Base-by-base conservation (phyloP, 2,329 filamentous ascomycete species). In the Cytospora piceae region DNA sequence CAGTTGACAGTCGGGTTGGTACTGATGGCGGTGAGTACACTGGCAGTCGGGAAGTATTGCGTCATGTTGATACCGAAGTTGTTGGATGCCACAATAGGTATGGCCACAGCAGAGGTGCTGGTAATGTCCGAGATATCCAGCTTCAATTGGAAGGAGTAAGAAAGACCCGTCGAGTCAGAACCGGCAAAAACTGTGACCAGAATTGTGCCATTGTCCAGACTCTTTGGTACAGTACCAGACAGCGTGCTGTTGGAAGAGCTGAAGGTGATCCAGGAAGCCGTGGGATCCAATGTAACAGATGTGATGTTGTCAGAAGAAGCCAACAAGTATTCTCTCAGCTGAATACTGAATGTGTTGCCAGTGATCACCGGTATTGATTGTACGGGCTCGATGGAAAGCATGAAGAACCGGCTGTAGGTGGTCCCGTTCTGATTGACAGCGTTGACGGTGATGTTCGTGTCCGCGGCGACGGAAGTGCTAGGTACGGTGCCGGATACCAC, bases 31-130 rank as follows among this genome's bases (percentile, higher is more conserved):
- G 58, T 27, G 31, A 61, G 58, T 20, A 27, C n/a, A 53, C 34
- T 51, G 14, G 58, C 53, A 3, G 46, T 29, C 17, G 58, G 58
- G 9, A 61, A 61, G 32, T 61, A 61, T 15, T 61, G 49, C 1
- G n/a, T 15, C 46, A 51, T 53, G 31, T 14, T 53, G n/a, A 61
- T 61, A 0, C 46, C 12, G 27, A 61, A 61, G 31, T 27, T 39
- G 22, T 61, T 61, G 15, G 46, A 39, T 1, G 46, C 58, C 15
- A 61, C 58, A 24, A 61, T 42, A 14, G 58, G 58, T 14, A 61
- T 29, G 22, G 12, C 2, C 8, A 61, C 46, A 4, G 46, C 31
- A 8, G 29, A 12, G 11, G 31, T 42, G 1, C 34, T 9, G 22
- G 22, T 61, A 17, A 24, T 39, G 22, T 61, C 58, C 24, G 52